These are phyloP conservation scores for Umbelopsis isabellina DNA, from an alignment of 192 early-diverging fungal species.

Conservation along the genomic window DNA sequence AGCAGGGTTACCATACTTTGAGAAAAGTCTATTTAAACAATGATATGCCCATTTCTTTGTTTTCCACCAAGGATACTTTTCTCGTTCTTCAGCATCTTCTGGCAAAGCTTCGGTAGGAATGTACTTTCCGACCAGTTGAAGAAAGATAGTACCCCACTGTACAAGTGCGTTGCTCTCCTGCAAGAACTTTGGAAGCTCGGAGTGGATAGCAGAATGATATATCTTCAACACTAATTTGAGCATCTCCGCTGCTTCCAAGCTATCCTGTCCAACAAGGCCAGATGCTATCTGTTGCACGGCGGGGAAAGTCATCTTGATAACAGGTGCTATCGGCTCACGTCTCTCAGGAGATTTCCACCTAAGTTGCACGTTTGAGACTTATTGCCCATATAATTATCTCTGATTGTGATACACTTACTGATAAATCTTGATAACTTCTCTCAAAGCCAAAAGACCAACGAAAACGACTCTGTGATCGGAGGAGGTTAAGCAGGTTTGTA, in stretches of 20 bases:
- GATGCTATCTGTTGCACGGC: constrained; percentile 77
- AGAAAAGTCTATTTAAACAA: constrained; percentile 85
- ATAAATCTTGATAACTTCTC: constrained; percentile 80
- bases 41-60: constrained; percentile 94
- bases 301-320: constrained; percentile 79
- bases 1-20: constrained; percentile 73
- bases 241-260: constrained; percentile 81
- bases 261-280: constrained; percentile 60
- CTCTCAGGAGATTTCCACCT: constrained; percentile 67
- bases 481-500: constrained; percentile 65
- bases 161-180: constrained; percentile 73
- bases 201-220: constrained; percentile 75
- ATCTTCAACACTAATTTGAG: constrained; percentile 84
- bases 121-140: constrained; percentile 76
- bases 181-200: constrained; percentile 60
- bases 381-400: neutral
- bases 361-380: neutral
- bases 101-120: constrained; percentile 59
- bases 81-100: constrained; percentile 68
- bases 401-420: constrained; percentile 51
- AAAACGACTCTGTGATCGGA: constrained; percentile 71
- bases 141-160: constrained; percentile 87
- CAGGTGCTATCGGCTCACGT: constrained; percentile 68
- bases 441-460: constrained; percentile 78
- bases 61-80: constrained; percentile 88